These are phyloP conservation scores for Scedosporium boydii DNA, from an alignment of 2,329 filamentous ascomycete species.

Conservation along the genomic window DNA sequence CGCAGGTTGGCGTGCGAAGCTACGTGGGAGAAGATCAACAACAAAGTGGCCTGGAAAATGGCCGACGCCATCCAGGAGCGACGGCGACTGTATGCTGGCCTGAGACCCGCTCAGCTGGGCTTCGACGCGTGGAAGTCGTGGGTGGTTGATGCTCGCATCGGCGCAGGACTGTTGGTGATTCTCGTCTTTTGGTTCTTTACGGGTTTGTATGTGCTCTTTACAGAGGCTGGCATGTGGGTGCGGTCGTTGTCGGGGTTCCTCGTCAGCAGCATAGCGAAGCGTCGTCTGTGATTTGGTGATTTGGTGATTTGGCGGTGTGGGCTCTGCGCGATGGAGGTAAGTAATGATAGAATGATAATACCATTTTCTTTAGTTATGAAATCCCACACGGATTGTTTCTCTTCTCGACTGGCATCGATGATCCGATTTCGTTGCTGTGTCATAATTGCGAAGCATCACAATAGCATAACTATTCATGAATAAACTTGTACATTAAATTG, in stretches of 20 bases:
- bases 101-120: neutral
- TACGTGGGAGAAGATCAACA: constrained; percentile 65
- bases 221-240: constrained; percentile 31
- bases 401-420: neutral
- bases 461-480: no score
- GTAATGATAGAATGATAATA: neutral
- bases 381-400: neutral
- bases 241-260: neutral
- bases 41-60: constrained; percentile 57
- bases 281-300: constrained; percentile 7
- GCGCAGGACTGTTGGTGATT: constrained; percentile 35
- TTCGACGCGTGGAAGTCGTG: constrained; percentile 9
- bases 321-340: neutral
- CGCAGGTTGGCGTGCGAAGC: constrained; percentile 50
- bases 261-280: neutral
- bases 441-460: no score
- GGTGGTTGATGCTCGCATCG: constrained; percentile 33
- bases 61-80: constrained; percentile 40
- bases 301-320: neutral
- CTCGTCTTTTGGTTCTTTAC: constrained; percentile 38
- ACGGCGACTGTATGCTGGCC: neutral
- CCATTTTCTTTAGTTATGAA: neutral
- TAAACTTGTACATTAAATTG: no score
- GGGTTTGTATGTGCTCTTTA: constrained; percentile 38
- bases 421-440: neutral